These are phyloP conservation scores for Talaromyces amestolkiae DNA, from an alignment of 2,329 filamentous ascomycete genomes.

Conservation along the genomic window DNA sequence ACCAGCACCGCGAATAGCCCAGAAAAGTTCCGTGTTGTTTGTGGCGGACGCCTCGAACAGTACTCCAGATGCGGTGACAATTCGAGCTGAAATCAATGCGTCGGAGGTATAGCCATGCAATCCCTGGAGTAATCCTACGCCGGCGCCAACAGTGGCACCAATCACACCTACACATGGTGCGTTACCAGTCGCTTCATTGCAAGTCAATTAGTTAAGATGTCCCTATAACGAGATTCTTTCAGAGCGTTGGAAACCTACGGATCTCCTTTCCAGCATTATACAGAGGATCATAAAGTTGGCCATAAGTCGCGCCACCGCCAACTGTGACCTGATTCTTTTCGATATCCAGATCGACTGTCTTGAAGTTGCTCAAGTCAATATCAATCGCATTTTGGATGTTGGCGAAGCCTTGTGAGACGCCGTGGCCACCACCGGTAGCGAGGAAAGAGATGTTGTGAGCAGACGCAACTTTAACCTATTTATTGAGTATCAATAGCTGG, in stretches of 20 bases:
- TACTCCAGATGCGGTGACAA: constrained; percentile 39
- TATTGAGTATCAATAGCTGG: background rate
- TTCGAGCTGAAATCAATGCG: constrained; percentile 14
- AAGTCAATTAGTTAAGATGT: background rate
- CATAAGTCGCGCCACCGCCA: constrained; percentile 28
- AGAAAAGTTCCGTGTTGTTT: constrained; percentile 35
- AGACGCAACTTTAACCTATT: constrained; percentile 16
- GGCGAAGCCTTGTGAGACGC: background rate
- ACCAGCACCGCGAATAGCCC: constrained; percentile 38
- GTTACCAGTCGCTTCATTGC: constrained; percentile 13
- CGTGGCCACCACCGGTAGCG: constrained; percentile 17
- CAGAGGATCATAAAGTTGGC: constrained; percentile 28
- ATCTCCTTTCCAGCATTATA: constrained; percentile 32
- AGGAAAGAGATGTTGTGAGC: constrained; percentile 16
- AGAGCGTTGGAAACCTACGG: constrained; percentile 23
- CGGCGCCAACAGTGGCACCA: constrained; percentile 19
- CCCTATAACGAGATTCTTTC: too few species aligned
- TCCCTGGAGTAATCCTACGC: constrained; percentile 18
- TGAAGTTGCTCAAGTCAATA: constrained; percentile 33
- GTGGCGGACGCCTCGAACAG: constrained; percentile 32
- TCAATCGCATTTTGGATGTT: constrained; percentile 29
- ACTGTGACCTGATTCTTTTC: constrained; percentile 27
- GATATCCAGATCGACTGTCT: constrained; percentile 25
- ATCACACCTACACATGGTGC: constrained; percentile 15
- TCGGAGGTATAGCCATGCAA: constrained; percentile 18